phyloP scores from a whole-genome alignment of 768 basidiomycete species.

The Krasilnikovozyma curviuscula region DNA sequence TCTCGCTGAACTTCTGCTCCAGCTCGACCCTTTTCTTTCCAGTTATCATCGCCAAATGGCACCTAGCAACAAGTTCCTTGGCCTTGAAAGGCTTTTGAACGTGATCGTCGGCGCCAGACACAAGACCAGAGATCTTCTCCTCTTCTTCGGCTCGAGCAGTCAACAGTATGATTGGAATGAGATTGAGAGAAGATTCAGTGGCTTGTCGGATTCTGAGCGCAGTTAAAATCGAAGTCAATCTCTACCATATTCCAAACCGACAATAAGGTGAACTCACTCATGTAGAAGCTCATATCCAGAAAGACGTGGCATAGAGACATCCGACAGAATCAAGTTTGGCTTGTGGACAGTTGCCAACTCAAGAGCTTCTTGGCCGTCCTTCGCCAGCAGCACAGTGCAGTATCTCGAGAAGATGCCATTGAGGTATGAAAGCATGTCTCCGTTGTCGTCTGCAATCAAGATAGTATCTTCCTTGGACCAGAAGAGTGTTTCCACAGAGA shows the following conservation, averaged over 20 bases:
- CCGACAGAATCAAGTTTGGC: conserved; percentile 2
- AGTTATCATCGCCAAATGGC: conserved; percentile 1
- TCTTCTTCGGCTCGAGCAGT: conserved; percentile 3
- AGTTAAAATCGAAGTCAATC: not conserved
- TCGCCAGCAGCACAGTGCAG: conserved; percentile 1
- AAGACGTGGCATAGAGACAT: not conserved
- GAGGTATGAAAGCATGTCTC: not conserved
- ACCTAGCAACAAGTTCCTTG: conserved; percentile 1
- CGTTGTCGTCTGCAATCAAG: no score
- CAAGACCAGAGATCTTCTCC: conserved; percentile 1
- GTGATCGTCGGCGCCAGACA: conserved; percentile 5
- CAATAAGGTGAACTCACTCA: not conserved
- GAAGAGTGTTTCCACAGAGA: no score
- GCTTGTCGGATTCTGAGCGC: not conserved
- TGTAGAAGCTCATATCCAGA: not conserved
- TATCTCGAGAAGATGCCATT: not conserved
- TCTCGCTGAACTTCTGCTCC: conserved; percentile 5
- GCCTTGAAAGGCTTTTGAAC: conserved; percentile 4
- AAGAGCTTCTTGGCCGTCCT: conserved; percentile 3
- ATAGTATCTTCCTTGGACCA: no score
- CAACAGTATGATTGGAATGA: conserved; percentile 6
- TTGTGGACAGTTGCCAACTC: not conserved
- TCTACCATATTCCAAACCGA: not conserved
- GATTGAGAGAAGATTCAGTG: no score
- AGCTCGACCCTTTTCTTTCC: conserved; percentile 5